These are phyloP conservation scores for Microdochium trichocladiopsis DNA, from an alignment of 2,329 filamentous ascomycete species.

Conservation along the genomic window DNA sequence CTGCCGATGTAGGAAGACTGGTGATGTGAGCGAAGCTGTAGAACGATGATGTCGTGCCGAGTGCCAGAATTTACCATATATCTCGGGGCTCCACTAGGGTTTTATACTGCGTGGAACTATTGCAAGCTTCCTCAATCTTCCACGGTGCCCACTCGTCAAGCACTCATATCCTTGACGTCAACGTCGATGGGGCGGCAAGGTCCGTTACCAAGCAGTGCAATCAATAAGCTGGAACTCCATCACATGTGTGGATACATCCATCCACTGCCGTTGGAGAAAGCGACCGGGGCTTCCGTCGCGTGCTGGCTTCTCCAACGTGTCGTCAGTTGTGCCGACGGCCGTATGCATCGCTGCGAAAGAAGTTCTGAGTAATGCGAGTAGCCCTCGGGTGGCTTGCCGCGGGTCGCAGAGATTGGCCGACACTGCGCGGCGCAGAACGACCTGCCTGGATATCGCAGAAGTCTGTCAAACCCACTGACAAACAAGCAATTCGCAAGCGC, in stretches of 20 bases:
- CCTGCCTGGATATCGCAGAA: too few relatives aligned
- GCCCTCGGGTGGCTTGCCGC: neutral
- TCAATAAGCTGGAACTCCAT: neutral
- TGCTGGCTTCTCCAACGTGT: neutral
- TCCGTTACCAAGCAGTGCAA: neutral
- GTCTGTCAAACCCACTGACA: too few relatives aligned
- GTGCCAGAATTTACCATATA: too few relatives aligned
- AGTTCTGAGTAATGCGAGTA: neutral
- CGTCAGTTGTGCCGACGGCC: neutral
- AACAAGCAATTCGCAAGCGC: too few relatives aligned
- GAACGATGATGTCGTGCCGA: too few relatives aligned
- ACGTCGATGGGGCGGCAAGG: neutral
- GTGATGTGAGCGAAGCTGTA: too few relatives aligned
- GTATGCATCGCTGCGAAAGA: neutral
- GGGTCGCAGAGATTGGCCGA: neutral
- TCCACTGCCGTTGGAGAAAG: neutral
- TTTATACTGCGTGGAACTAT: too few relatives aligned
- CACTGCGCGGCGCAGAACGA: too few relatives aligned
- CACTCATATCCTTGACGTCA: neutral
- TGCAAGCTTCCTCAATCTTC: neutral
- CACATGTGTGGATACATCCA: neutral
- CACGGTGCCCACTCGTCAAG: neutral
- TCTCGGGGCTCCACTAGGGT: too few relatives aligned
- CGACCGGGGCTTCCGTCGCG: neutral
- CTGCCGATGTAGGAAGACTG: too few relatives aligned